Conservation (phyloP, 208 protist genomes). For the Leishmania arabica region DNA sequence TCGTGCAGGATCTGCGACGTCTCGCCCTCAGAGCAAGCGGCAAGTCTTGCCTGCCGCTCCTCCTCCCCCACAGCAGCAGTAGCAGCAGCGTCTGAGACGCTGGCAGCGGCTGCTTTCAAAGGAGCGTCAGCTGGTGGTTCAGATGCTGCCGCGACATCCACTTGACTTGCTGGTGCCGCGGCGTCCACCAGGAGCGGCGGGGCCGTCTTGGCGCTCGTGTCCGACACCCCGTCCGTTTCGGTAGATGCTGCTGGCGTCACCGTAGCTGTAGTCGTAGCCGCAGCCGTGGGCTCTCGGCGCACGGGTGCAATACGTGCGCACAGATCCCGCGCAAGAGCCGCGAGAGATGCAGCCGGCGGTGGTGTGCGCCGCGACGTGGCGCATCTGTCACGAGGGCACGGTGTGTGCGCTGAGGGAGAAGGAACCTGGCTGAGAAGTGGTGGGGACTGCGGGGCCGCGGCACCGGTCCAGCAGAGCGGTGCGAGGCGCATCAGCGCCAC, state of each 20-base stretch:
- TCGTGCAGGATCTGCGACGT: slow-evolving; percentile 41
- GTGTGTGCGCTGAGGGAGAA: neutral
- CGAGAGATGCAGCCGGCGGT: neutral
- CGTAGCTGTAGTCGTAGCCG: neutral
- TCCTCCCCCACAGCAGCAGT: slow-evolving; percentile 18
- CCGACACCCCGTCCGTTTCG: neutral
- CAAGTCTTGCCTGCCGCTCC: slow-evolving; percentile 17
- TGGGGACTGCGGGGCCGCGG: neutral
- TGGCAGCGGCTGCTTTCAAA: neutral
- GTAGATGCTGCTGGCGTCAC: neutral
- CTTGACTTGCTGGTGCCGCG: neutral
- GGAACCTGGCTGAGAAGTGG: neutral
- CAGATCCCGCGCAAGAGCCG: neutral
- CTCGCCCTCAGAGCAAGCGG: slow-evolving; percentile 30
- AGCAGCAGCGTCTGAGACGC: neutral
- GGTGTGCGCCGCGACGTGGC: neutral
- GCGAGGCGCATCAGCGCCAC: slow-evolving; percentile 28
- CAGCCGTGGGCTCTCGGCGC: neutral
- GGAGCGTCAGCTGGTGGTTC: neutral
- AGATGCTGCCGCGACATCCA: neutral
- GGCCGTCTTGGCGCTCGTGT: neutral
- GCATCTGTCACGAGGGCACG: neutral
- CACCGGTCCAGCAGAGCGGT: slow-evolving; percentile 25
- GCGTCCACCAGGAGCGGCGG: neutral
- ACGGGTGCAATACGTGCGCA: neutral